phyloP scores from a whole-genome alignment of 805 yeast genomes.

The Zygosaccharomyces bailii region DNA sequence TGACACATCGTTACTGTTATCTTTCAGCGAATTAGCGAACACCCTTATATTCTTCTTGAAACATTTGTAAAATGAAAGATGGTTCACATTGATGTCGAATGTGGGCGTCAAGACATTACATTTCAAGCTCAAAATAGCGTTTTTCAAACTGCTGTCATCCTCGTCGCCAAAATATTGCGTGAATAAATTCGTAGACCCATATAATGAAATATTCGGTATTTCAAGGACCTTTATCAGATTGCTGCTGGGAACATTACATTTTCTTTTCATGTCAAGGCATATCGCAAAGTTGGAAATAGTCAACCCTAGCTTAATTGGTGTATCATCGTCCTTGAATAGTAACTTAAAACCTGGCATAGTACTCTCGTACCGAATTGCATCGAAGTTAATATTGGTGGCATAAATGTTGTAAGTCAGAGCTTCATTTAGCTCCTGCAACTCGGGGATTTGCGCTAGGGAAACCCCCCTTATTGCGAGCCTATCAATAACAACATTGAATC shows the following conservation, averaged over 20 bases:
- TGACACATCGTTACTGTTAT: conserved; percentile 8
- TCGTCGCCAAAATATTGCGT: conserved; percentile 36
- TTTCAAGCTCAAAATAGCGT: conserved; percentile 37
- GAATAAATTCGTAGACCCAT: conserved; percentile 40
- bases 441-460: conserved; percentile 24
- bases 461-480: conserved; percentile 21
- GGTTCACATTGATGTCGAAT: conserved; percentile 42
- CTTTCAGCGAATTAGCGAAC: conserved; percentile 21
- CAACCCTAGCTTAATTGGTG: conserved; percentile 40
- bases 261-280: conserved; percentile 27
- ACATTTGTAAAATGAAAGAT: conserved; percentile 38
- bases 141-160: conserved; percentile 21
- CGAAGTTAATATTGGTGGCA: conserved; percentile 28
- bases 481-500: conserved; percentile 26
- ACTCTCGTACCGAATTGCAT: conserved; percentile 29
- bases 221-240: conserved; percentile 28
- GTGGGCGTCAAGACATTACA: conserved; percentile 44
- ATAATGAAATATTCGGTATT: conserved; percentile 39
- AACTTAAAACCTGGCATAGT: conserved; percentile 48
- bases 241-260: conserved; percentile 10
- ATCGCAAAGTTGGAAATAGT: conserved; percentile 40
- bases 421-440: conserved; percentile 21
- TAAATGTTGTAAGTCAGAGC: conserved; percentile 24
- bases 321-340: conserved; percentile 39
- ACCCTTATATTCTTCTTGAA: conserved; percentile 32